Base-by-base conservation (phyloP, 2,329 filamentous ascomycete species). In the Neurospora sp. region DNA sequence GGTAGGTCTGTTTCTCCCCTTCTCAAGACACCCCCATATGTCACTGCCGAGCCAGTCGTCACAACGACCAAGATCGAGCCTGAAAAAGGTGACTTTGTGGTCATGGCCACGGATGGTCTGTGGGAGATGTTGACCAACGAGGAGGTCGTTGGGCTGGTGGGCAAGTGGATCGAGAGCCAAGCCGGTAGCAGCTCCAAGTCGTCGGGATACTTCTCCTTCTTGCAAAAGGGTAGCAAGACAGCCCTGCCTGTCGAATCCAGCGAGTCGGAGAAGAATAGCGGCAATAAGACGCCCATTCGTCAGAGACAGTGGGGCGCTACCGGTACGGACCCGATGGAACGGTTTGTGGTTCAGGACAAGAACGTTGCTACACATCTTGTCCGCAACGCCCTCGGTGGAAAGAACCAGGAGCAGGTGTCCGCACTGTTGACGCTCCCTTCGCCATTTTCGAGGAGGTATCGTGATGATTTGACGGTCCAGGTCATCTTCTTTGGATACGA, bases 81-180 rank as follows among this genome's bases (percentile, higher is more conserved):
- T 1, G 88, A 93, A 69, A 92, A 92, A 73, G 94, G 95, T 66
- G 96, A 99, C 78, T 99, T 99, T 76, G 85, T 99, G 13, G 95
- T 99, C 72, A 90, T 99, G 85, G 96, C 96, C 28, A 97, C 96
- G 0, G 96, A 99, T 78, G 96, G 96, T 4, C 85, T 99, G 0
- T 99, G 96, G 96, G 96, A 99, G 81, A 98, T 98, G 96, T 85
- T 99, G 72, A 97, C 93, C 67, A 99, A 98, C 76, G 96, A 99
- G 78, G 96, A 99, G 82, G 96, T 97, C 1, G 92, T 99, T 68
- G 96, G 96, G 0, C 87, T 99, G 2, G 96, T 99, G 4, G 96
- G 95, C 17, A 93, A 97, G 80, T 99, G 96, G 96, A 89, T 99
- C 67, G 96, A 99, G 79, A 89, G 88, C 28, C 91, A 97, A 78